phyloP scores from a whole-genome alignment of 1,284 basidiomycete species.

The Mycosarcoma maydis region DNA sequence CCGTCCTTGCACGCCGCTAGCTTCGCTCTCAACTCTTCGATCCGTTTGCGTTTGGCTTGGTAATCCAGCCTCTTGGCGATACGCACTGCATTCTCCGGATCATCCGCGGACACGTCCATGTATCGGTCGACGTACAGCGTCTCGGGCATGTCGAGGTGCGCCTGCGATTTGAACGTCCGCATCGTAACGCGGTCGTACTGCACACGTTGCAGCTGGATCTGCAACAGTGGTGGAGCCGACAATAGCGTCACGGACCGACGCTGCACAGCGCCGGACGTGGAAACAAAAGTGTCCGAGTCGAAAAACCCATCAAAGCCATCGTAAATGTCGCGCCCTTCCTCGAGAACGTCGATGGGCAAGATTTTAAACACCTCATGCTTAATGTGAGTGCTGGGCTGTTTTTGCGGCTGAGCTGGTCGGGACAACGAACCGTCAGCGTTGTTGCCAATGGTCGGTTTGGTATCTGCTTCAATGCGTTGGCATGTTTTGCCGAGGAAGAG shows the following conservation, averaged over 20 bases:
- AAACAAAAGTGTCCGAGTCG: constrained; percentile 80
- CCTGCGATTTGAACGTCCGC: constrained; percentile 93
- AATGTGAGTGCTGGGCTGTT: constrained; percentile 72
- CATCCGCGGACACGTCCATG: constrained; percentile 75
- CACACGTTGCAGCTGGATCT: constrained; percentile 93
- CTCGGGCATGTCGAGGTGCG: constrained; percentile 88
- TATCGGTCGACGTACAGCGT: constrained; percentile 91
- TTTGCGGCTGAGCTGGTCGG: constrained; percentile 28
- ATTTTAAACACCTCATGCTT: constrained; percentile 93
- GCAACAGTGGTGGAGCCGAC: constrained; percentile 86
- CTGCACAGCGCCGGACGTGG: constrained; percentile 82
- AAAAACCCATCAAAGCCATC: constrained; percentile 93
- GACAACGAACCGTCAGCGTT: constrained; percentile 3
- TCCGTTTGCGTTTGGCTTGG: constrained; percentile 30
- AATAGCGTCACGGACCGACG: constrained; percentile 88
- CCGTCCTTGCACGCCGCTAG: constrained; percentile 42
- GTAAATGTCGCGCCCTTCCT: constrained; percentile 87
- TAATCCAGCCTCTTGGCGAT: constrained; percentile 74
- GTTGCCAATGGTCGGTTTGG: background rate
- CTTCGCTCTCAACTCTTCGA: constrained; percentile 35
- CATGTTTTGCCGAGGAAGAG: constrained; percentile 58
- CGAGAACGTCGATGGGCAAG: constrained; percentile 87
- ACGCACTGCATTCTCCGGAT: constrained; percentile 70
- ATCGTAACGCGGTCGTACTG: constrained; percentile 92
- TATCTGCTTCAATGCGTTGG: constrained; percentile 51